These are phyloP conservation scores for Xylaria curta DNA, from an alignment of 495 filamentous ascomycete species.

Conservation along the genomic window DNA sequence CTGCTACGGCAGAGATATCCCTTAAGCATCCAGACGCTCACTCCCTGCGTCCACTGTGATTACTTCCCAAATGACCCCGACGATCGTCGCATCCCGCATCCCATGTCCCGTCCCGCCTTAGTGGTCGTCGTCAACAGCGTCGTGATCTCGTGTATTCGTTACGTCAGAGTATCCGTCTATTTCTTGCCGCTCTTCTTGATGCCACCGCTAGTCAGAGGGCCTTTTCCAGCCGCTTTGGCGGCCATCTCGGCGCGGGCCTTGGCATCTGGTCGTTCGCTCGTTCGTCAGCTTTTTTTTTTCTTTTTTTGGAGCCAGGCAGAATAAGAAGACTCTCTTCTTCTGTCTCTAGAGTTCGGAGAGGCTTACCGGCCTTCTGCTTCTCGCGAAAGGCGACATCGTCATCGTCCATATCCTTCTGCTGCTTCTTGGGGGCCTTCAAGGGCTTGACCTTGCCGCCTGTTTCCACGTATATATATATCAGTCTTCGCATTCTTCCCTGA, in stretches of 20 bases:
- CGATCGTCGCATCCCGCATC: not conserved
- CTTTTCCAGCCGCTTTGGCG: slow-evolving; percentile 66
- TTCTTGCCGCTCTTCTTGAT: slow-evolving; percentile 95
- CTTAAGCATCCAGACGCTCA: slow-evolving; percentile 3
- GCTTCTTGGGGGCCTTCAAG: slow-evolving; percentile 81
- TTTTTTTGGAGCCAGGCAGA: not conserved
- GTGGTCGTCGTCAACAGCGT: not conserved
- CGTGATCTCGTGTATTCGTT: slow-evolving; percentile 34
- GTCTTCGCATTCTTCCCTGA: slow-evolving; percentile 26
- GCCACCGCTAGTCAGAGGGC: slow-evolving; percentile 69
- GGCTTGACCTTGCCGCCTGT: slow-evolving; percentile 86
- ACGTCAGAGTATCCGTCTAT: slow-evolving; percentile 50
- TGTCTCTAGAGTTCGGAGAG: not conserved
- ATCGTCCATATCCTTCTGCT: slow-evolving; percentile 74
- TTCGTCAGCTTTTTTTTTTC: slow-evolving; percentile 25
- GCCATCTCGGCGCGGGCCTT: slow-evolving; percentile 79
- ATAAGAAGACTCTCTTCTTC: not conserved
- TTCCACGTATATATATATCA: slow-evolving; percentile 21
- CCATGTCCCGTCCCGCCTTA: not conserved
- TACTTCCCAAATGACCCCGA: not conserved
- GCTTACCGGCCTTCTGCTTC: slow-evolving; percentile 75
- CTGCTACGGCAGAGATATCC: slow-evolving; percentile 20
- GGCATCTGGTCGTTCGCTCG: slow-evolving; percentile 59
- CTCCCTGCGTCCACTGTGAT: not conserved
- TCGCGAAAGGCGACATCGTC: slow-evolving; percentile 77